Evolutionary conservation across 2,329 filamentous ascomycete species (phyloP).

Genomic region (Apiospora malaysiana): DNA sequence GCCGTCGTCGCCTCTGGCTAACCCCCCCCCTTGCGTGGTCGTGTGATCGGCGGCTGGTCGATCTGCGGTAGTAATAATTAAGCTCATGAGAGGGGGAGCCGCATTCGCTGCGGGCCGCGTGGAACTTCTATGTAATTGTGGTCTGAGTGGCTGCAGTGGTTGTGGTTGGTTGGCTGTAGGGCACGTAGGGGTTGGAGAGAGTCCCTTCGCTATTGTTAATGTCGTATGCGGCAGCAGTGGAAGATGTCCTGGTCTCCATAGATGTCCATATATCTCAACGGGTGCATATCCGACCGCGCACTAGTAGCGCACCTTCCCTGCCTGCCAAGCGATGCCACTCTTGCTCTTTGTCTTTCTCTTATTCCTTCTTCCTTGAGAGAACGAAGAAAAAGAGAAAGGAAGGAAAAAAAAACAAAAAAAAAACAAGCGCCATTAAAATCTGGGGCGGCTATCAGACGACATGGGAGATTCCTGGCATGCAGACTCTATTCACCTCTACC

Average conservation of each 20-base stretch:
- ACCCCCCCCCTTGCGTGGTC: not conserved
- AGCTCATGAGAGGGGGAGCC: constrained; percentile 10
- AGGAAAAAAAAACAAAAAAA: not conserved
- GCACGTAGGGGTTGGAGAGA: not conserved
- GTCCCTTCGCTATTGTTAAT: not conserved
- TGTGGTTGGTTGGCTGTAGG: not conserved
- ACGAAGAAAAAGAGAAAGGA: too few relatives aligned
- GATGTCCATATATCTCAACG: constrained; percentile 15
- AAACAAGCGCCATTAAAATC: not conserved
- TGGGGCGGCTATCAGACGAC: not conserved
- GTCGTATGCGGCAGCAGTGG: not conserved
- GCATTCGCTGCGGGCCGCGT: constrained; percentile 4
- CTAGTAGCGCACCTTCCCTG: too few relatives aligned
- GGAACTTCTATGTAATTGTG: not conserved
- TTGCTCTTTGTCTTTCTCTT: not conserved
- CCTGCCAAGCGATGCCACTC: not conserved
- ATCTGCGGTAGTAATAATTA: constrained; percentile 8
- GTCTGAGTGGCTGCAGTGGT: not conserved
- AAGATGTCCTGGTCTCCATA: not conserved
- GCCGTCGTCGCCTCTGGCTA: not conserved
- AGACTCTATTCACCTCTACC: not conserved
- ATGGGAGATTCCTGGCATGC: not conserved
- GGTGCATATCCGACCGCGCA: not conserved
- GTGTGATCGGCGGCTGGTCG: constrained; percentile 6
- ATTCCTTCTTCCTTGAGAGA: not conserved